Evolutionary conservation across 192 early-diverging fungal genomes (phyloP), one percentile per base, ranked within the genome.

Genomic region (Martensiomyces pterosporus): DNA sequence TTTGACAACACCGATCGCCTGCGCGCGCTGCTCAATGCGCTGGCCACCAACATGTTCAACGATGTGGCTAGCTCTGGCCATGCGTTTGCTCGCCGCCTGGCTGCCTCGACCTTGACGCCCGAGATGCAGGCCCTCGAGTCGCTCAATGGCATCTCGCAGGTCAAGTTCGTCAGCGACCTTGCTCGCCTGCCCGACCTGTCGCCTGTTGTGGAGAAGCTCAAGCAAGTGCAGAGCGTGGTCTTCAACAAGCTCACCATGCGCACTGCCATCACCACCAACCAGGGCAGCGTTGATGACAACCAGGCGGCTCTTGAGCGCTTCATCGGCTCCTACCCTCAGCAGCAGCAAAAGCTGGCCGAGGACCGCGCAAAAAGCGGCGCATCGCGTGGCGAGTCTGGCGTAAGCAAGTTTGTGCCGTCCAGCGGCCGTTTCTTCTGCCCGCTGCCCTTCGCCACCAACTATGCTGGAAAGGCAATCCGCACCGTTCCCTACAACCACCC

Each of bases 401-500:
- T 17, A 3, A 59, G 50, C 35, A 65, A 63, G 45, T 62, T 57
- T 16, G 52, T 34, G 1, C 64, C 84, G 3, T 45, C 60, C 7
- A 82, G 72, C 48, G 47, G 54, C 23, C 84, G 86, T 24, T 79
- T 80, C 19, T 92, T 92, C 67, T 89, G 85, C 57, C 82, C 88
- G 7, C 64, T 93, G 29, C 93, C 93, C 2, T 88, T 89, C 46
- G 80, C 85, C 15, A 86, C 95, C 25, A 94, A 94, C 67, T 95
- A 86, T 52, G 83, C 85, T 4, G 82, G 84, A 19, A 76, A 82
- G 49, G 78, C 79, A 3, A 82, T 86, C 16, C 77, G 81, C 23
- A 84, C 85, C 16, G 90, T 94, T 0, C 90, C 93, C 21, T 95
- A 91, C 52, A 86, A 78, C 21, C 89, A 94, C 57, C 53, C 72